Evolutionary conservation across 2,329 filamentous ascomycete genomes (phyloP).

Genomic region (Davidsoniella eucalypti): DNA sequence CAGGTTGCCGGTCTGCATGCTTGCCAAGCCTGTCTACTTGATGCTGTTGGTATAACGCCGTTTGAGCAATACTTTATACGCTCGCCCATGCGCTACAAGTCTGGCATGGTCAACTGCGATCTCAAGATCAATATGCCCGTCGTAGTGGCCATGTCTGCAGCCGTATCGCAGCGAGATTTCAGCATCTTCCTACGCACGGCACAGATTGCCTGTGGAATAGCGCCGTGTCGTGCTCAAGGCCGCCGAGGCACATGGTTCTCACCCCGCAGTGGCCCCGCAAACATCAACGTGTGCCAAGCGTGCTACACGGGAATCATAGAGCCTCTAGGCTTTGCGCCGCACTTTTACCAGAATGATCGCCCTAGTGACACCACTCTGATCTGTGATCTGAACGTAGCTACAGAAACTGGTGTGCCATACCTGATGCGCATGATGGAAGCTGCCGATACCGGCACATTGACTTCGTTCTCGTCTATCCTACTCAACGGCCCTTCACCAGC

Average conservation of each 20-base stretch:
- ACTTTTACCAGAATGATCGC: slow-evolving; percentile 18
- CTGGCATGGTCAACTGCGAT: slow-evolving; percentile 14
- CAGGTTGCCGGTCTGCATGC: slow-evolving; percentile 17
- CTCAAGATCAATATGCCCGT: slow-evolving; percentile 16
- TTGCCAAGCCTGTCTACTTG: slow-evolving; percentile 23
- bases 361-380: slow-evolving; percentile 15
- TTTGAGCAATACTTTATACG: slow-evolving; percentile 19
- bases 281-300: slow-evolving; percentile 20
- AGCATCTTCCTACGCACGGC: slow-evolving; percentile 18
- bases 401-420: slow-evolving; percentile 17
- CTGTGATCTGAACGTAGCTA: slow-evolving; percentile 19
- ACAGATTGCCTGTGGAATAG: slow-evolving; percentile 14
- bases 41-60: slow-evolving; percentile 18
- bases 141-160: slow-evolving; percentile 16
- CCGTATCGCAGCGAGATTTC: slow-evolving; percentile 17
- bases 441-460: slow-evolving; percentile 20
- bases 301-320: slow-evolving; percentile 20
- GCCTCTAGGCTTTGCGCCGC: slow-evolving; percentile 16
- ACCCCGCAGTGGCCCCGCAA: slow-evolving; percentile 12
- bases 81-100: background rate
- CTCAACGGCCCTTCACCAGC: background rate
- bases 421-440: slow-evolving; percentile 18
- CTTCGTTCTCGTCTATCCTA: slow-evolving; percentile 18
- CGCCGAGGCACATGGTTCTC: slow-evolving; percentile 22
- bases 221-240: slow-evolving; percentile 18